A percentile compares a stretch with the other conserved stretches of the same genome.
phyloP scores from a whole-genome alignment of 1,284 basidiomycete species.

The Naganishia albida region DNA sequence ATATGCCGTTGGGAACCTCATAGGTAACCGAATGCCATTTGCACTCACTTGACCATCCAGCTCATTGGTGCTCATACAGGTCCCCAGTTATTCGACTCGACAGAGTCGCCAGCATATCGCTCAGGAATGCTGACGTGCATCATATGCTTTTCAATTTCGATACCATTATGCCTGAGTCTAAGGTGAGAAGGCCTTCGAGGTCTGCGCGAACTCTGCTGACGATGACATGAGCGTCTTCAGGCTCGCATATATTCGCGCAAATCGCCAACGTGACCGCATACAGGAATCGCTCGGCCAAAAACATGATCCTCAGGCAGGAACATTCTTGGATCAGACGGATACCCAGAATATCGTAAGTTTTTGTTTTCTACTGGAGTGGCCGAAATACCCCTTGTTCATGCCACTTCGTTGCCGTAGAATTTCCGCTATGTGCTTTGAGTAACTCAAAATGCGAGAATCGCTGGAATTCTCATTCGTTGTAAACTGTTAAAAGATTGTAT shows the following conservation, averaged over 20 bases:
- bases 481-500: not conserved
- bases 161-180: conserved; percentile 16
- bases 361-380: too few relatives aligned
- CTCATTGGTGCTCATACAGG: not conserved
- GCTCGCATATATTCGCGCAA: conserved; percentile 7
- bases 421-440: conserved; percentile 25
- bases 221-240: not conserved
- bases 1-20: conserved; percentile 28
- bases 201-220: too few relatives aligned
- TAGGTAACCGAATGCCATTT: not conserved
- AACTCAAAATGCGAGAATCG: not conserved
- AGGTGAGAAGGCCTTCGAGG: conserved; percentile 4
- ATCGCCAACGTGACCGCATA: conserved; percentile 7
- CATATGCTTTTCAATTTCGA: conserved; percentile 37
- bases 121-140: conserved; percentile 44
- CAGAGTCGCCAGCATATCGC: conserved; percentile 41
- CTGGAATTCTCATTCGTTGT: not conserved
- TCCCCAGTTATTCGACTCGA: conserved; percentile 32
- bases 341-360: conserved; percentile 20
- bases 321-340: conserved; percentile 27
- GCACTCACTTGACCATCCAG: not conserved
- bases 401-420: conserved; percentile 11
- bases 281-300: conserved; percentile 14
- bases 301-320: conserved; percentile 22
- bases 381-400: too few relatives aligned